Base-by-base conservation (phyloP, 495 filamentous ascomycete genomes). In the Hypoxylon rickii region DNA sequence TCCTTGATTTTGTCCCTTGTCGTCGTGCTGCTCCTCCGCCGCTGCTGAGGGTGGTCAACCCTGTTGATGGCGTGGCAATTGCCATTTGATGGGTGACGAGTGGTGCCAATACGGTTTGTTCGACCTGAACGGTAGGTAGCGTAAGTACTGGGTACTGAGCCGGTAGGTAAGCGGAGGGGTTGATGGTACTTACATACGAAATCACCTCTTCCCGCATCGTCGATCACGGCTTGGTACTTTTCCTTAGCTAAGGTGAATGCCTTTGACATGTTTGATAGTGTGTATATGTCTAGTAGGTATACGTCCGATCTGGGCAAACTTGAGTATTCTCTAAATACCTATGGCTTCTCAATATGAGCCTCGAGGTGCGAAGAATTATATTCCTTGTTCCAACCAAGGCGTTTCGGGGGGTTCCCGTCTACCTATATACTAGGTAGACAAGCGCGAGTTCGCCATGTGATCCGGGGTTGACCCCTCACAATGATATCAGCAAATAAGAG, bases 171-270 rank as follows among this genome's bases (percentile, higher is more conserved):
- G 10, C 8, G 22, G 18, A 12, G 8, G 22, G 33, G 19, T 21
- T 1, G 26, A 20, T 0, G 1, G 37, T 38, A 44, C 66, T 66
- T 26, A 68, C 66, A 68, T 11, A 64, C 64, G 31, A 57, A 66
- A 37, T 68, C 66, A 15, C 48, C 63, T 3, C 66, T 65, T 7
- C 66, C 66, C 2, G 66, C 66, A 53, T 68, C 66, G 43, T 66
- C 59, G 8, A 68, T 42, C 5, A 68, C 59, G 36, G 66, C 66
- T 46, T 68, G 63, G 21, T 61, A 68, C 55, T 68, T 68, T 46
- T 68, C 66, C 50, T 66, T 68, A 21, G 66, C 66, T 12, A 46
- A 29, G 13, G 51, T 41, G 34, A 56, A 55, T 10, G 46, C 63
- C 42, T 64, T 66, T 7, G 66, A 68, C 66, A 68, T 68, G 18